These are phyloP conservation scores for Diaporthe humulicola DNA, from an alignment of 2,329 filamentous ascomycete genomes.

Conservation along the genomic window DNA sequence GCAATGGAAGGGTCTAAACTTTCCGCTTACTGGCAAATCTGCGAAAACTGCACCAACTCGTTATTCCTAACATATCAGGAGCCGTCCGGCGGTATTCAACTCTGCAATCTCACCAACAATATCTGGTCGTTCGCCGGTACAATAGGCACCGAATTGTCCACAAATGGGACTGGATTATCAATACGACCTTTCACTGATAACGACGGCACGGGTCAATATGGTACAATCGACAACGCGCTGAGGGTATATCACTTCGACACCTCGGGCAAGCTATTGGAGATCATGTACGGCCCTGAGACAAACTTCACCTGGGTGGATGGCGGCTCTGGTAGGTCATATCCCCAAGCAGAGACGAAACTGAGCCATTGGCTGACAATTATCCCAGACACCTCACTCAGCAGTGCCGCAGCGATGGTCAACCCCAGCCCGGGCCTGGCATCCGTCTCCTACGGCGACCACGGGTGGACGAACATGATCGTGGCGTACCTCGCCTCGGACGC, in stretches of 20 bases:
- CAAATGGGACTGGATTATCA: conserved; percentile 24
- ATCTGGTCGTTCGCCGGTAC: conserved; percentile 15
- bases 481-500: conserved; percentile 21
- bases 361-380: not conserved
- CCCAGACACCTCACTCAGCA: not conserved
- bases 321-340: not conserved
- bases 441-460: conserved; percentile 25
- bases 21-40: conserved; percentile 33
- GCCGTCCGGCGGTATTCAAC: conserved; percentile 1
- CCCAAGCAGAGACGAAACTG: no score
- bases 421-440: conserved; percentile 27
- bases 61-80: conserved; percentile 22
- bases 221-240: not conserved
- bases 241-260: conserved; percentile 15
- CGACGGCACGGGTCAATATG: not conserved
- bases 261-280: conserved; percentile 10
- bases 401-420: not conserved
- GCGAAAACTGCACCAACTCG: conserved; percentile 30
- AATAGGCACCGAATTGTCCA: not conserved
- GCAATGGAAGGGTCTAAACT: conserved; percentile 21
- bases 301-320: conserved; percentile 26
- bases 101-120: conserved; percentile 29
- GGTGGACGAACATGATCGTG: conserved; percentile 25
- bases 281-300: conserved; percentile 14
- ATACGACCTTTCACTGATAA: conserved; percentile 14